Base-by-base conservation (phyloP, 345 rosid species). In the Salix suchowensis region DNA sequence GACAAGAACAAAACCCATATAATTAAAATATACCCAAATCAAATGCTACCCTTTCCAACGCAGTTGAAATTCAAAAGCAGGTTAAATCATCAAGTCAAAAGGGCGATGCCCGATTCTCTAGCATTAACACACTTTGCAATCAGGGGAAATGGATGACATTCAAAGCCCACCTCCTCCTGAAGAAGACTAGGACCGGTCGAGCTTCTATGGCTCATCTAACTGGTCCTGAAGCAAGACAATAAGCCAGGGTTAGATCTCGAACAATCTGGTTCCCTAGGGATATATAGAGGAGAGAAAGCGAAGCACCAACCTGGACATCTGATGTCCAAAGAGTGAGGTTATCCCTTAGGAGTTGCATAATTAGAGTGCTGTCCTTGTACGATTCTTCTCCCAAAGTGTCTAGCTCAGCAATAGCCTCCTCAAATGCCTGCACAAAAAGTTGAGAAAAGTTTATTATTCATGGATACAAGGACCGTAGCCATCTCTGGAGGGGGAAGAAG, bases 311-410 rank as follows among this genome's bases (percentile, higher is more conserved):
- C 97, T 94, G 98, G 78, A 82, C 88, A 83, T 94, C 98, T 44
- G 98, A 94, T 83, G 98, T 94, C 98, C 98, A 94, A 50, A 94
- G 97, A 78, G 98, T 94, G 76, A 94, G 91, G 86, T 94, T 94
- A 77, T 94, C 98, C 87, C 98, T 85, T 13, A 94, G 87, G 81
- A 94, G 88, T 86, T 94, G 98, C 97, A 94, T 92, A 52, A 94
- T 94, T 82, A 94, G 96, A 77, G 98, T 94, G 91, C 98, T 94
- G 86, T 94, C 98, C 89, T 92, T 94, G 94, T 94, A 94, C n/a
- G 97, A 94, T 76, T 94, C 98, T 76, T 92, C 98, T 71, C 98
- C 96, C 80, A 92, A 76, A 7, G 98, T 90, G 84, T 94, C 96
- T 75, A 94, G 87, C 84, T 94, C 98, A 73, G 97, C 98, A 79